These are phyloP conservation scores for Alternaria triticina DNA, from an alignment of 2,329 filamentous ascomycete genomes.

Conservation along the genomic window DNA sequence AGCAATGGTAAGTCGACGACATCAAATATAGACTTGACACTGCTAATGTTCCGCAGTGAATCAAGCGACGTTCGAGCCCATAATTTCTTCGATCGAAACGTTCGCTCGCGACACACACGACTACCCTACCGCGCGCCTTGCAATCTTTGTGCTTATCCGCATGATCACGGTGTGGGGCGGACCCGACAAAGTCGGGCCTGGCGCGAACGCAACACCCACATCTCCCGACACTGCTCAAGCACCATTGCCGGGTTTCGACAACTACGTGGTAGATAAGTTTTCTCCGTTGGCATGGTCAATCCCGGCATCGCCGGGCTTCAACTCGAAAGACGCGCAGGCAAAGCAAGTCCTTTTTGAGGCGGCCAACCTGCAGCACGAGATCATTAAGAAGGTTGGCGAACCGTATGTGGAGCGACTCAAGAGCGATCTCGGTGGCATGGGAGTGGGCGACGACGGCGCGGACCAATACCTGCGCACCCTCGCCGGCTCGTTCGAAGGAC, in stretches of 20 bases:
- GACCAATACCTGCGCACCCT: constrained; percentile 66
- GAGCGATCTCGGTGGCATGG: constrained; percentile 69
- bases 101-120: constrained; percentile 79
- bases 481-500: constrained; percentile 42
- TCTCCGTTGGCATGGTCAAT: constrained; percentile 91
- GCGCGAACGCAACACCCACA: constrained; percentile 39
- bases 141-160: constrained; percentile 79
- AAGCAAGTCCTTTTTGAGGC: constrained; percentile 89
- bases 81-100: constrained; percentile 84
- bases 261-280: constrained; percentile 88
- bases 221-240: constrained; percentile 59
- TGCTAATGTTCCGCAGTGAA: constrained; percentile 62
- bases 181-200: constrained; percentile 64
- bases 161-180: constrained; percentile 94
- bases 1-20: constrained; percentile 65
- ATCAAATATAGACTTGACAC: neutral
- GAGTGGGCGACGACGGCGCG: constrained; percentile 68
- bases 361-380: constrained; percentile 82
- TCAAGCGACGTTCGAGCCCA: constrained; percentile 85
- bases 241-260: constrained; percentile 83
- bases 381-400: constrained; percentile 88
- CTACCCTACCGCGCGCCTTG: constrained; percentile 71
- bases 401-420: constrained; percentile 76
- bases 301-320: constrained; percentile 78
- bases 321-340: constrained; percentile 84